phyloP scores from a whole-genome alignment of 768 basidiomycete species.

The Termitomyces sp. region DNA sequence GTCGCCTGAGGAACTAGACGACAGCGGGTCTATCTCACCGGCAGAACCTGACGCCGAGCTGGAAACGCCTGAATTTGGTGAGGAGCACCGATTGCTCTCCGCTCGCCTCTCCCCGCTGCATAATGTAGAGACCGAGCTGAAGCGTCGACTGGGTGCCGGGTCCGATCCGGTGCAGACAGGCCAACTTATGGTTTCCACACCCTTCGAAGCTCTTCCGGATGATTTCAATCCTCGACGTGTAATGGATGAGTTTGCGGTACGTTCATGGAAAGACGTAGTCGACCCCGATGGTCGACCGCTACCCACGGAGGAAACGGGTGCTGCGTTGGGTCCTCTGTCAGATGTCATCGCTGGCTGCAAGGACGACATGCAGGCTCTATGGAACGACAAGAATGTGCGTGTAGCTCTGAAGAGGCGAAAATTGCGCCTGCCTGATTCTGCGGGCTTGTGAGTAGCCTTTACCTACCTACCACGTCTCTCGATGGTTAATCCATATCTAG shows the following conservation, averaged over 20 bases:
- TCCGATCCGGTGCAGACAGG: conserved; percentile 29
- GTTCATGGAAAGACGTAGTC: conserved; percentile 46
- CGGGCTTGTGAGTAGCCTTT: conserved; percentile 51
- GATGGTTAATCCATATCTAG: conserved; percentile 22
- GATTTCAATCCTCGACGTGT: conserved; percentile 19
- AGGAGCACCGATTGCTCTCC: conserved; percentile 46
- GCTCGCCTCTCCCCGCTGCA: conserved; percentile 59
- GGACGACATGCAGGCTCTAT: conserved; percentile 58
- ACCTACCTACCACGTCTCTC: background rate
- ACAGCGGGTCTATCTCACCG: conserved; percentile 19
- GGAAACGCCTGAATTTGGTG: conserved; percentile 35
- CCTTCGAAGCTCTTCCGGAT: conserved; percentile 32
- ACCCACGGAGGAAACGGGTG: conserved; percentile 1
- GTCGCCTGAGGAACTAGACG: conserved; percentile 25
- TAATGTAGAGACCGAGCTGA: conserved; percentile 57
- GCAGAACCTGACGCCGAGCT: conserved; percentile 9
- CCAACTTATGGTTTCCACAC: conserved; percentile 37
- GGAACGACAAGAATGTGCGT: conserved; percentile 52
- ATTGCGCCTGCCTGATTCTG: conserved; percentile 53
- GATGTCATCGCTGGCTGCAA: conserved; percentile 52
- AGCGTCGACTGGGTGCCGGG: conserved; percentile 49
- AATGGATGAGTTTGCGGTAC: conserved; percentile 43
- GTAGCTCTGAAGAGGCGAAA: conserved; percentile 38
- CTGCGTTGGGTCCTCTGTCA: conserved; percentile 35
- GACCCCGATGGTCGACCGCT: conserved; percentile 17